A percentile compares a stretch with the other conserved stretches of the same genome.
phyloP scores from a whole-genome alignment of 2,329 filamentous ascomycete genomes.

The Fusarium sp. region DNA sequence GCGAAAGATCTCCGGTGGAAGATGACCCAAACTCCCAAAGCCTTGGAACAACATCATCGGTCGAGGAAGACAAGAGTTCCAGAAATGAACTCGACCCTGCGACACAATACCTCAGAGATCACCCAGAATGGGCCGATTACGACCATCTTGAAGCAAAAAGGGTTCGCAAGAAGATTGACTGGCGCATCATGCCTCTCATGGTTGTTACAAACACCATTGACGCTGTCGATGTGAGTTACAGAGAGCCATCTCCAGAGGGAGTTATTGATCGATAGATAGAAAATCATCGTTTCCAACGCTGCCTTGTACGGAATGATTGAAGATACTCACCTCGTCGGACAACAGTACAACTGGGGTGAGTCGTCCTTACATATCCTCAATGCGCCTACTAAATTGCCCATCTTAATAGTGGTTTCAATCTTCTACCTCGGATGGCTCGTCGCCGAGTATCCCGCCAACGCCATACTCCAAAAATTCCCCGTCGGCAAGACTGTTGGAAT shows the following conservation, averaged over 20 bases:
- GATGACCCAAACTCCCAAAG: not conserved
- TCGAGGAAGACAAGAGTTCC: not conserved
- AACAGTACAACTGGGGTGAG: slow-evolving; percentile 26
- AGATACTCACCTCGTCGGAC: slow-evolving; percentile 10
- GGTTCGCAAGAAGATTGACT: slow-evolving; percentile 22
- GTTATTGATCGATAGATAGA: not conserved
- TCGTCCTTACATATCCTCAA: not conserved
- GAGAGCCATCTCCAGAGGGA: no score
- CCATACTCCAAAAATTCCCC: slow-evolving; percentile 8
- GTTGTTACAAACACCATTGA: slow-evolving; percentile 7
- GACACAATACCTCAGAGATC: not conserved
- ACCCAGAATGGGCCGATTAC: not conserved
- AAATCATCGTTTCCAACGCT: slow-evolving; percentile 26
- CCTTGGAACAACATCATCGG: not conserved
- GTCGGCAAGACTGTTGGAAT: not conserved
- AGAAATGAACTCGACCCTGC: not conserved
- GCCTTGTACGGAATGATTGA: slow-evolving; percentile 19
- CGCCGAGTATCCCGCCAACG: slow-evolving; percentile 6
- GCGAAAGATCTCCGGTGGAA: not conserved
- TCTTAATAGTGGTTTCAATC: slow-evolving; percentile 13
- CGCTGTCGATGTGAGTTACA: slow-evolving; percentile 8
- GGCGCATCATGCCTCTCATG: slow-evolving; percentile 19
- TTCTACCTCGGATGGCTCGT: slow-evolving; percentile 25
- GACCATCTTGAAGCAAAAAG: not conserved
- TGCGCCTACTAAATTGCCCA: not conserved